Evolutionary conservation across 2,329 filamentous ascomycete species (phyloP), one percentile per base, ranked within the genome.

Genomic region (Hypoxylon sp.): DNA sequence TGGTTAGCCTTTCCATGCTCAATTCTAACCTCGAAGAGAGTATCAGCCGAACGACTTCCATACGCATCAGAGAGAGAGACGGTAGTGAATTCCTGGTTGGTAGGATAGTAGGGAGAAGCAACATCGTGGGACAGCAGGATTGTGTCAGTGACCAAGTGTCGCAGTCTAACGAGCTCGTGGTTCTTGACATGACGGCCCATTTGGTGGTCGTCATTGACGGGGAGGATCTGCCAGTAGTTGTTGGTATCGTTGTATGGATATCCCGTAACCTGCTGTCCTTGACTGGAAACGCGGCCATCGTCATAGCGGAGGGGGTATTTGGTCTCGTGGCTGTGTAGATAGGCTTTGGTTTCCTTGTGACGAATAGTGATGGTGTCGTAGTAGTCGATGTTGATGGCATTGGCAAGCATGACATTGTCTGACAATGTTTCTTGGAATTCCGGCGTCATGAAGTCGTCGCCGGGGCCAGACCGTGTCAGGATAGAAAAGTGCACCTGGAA

Each of bases 401-500:
- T 92, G 65, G 91, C 87, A 59, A 92, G 85, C 91, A 99, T 95
- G 60, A 89, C 78, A 72, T 99, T 99, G 79, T 99, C 94, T 71
- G 90, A 92, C 63, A 99, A 81, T 1, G 95, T 98, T 79, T 97
- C 93, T 79, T 99, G 95, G 80, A 99, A 99, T 71, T 95, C 92
- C 1, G 95, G 95, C 3, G 90, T 92, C 95, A 99, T 99, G 79
- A 99, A 99, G 71, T 98, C 94, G 72, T 99, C 95, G 50, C 95
- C 95, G 40, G 95, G 94, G 29, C 95, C 95, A 48, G 95, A 98
- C 58, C 88, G 85, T 65, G 80, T 89, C 62, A 99, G 83, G 69
- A 99, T 91, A 40, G 91, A 83, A 75, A 99, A 99, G 79, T 99
- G 95, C 24, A 99, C 93, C 82, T 99, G 95, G 88, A 99, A 99